A percentile compares a stretch with the other conserved stretches of the same genome.
Evolutionary conservation across 1,284 basidiomycete species (phyloP).

Genomic region (Trametes hirsuta): DNA sequence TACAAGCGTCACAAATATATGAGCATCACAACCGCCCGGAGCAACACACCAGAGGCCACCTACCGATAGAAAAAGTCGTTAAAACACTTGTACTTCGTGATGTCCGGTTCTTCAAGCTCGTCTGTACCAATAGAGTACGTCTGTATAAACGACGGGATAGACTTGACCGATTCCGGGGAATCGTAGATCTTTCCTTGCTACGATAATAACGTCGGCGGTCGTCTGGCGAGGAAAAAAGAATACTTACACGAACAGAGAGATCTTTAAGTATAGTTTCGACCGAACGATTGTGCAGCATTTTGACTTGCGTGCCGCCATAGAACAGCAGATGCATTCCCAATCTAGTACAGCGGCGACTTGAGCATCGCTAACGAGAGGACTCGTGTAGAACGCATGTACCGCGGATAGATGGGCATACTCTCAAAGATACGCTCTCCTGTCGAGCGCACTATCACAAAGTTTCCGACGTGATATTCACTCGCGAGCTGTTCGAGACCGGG

Average conservation of each 20-base stretch:
- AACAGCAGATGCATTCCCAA: slow-evolving; percentile 84
- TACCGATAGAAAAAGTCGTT: slow-evolving; percentile 81
- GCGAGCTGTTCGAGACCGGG: slow-evolving; percentile 61
- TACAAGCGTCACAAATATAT: neutral
- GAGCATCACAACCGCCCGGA: neutral
- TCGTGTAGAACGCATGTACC: slow-evolving; percentile 31
- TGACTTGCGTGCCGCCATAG: slow-evolving; percentile 57
- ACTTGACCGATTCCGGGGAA: slow-evolving; percentile 53
- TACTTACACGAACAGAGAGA: slow-evolving; percentile 63
- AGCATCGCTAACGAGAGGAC: neutral
- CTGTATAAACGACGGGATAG: slow-evolving; percentile 74
- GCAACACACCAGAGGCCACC: neutral
- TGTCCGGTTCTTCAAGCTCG: slow-evolving; percentile 70
- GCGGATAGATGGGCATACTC: slow-evolving; percentile 79
- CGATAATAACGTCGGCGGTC: neutral
- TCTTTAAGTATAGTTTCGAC: slow-evolving; percentile 66
- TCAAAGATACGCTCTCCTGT: slow-evolving; percentile 73
- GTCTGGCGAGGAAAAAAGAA: neutral
- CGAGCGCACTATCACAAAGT: slow-evolving; percentile 65
- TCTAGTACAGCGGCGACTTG: slow-evolving; percentile 31
- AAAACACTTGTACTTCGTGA: slow-evolving; percentile 68
- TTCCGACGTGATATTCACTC: slow-evolving; percentile 59
- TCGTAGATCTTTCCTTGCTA: slow-evolving; percentile 62
- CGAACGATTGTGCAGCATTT: slow-evolving; percentile 54
- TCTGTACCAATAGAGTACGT: slow-evolving; percentile 68